A percentile compares a stretch with the other conserved stretches of the same genome.
phyloP scores from a whole-genome alignment of 108 stramenopile genomes.

The Parietichytrium sp. region DNA sequence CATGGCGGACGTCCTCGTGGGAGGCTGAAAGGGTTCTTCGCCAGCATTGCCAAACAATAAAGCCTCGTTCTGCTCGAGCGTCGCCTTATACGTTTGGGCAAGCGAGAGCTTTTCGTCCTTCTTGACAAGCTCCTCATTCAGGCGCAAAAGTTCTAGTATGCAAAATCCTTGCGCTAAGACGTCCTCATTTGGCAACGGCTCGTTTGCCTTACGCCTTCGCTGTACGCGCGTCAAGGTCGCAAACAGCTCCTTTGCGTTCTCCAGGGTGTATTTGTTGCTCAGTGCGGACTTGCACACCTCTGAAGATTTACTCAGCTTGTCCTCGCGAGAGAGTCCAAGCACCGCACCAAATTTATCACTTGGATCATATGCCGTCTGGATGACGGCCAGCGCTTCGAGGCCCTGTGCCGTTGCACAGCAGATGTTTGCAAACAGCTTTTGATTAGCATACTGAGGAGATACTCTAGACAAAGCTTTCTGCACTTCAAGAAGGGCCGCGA shows the following conservation, averaged over 20 bases:
- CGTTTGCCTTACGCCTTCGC: background rate
- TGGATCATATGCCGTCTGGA: too few species aligned
- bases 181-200: background rate
- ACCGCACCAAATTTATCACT: too few species aligned
- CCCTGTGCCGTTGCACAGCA: background rate
- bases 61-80: background rate
- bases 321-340: background rate
- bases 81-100: background rate
- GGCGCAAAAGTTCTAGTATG: background rate
- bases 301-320: background rate
- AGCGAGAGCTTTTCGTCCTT: background rate
- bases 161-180: background rate
- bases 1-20: too few species aligned
- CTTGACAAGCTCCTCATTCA: background rate
- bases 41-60: background rate
- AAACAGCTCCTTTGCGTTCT: conserved; percentile 25
- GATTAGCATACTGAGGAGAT: background rate
- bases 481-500: background rate
- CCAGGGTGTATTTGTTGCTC: background rate
- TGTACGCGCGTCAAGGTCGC: background rate
- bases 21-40: background rate
- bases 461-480: background rate
- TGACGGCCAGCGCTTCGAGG: background rate
- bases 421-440: background rate
- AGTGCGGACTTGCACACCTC: background rate